These are phyloP conservation scores for Pulicaria dysenterica DNA, from an alignment of 129 eudicot genomes.

Conservation along the genomic window DNA sequence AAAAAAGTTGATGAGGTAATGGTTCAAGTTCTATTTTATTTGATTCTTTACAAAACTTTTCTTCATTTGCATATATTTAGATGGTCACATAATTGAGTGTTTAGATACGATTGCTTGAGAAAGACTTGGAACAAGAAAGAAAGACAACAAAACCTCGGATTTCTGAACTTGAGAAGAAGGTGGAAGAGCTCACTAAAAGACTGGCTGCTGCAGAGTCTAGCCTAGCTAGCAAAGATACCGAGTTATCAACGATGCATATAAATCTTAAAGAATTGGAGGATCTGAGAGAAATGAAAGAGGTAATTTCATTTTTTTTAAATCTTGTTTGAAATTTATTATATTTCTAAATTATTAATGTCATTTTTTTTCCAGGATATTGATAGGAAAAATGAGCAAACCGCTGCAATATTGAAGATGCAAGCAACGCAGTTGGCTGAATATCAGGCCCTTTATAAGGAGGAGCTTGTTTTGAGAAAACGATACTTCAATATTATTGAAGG, in stretches of 20 bases:
- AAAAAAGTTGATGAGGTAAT: constrained; percentile 72
- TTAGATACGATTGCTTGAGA: constrained; percentile 60
- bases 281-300: constrained; percentile 98
- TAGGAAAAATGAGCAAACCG: constrained; percentile 97
- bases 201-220: constrained; percentile 60
- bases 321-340: constrained; percentile 1
- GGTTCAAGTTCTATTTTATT: not conserved
- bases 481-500: constrained; percentile 97
- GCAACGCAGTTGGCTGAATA: constrained; percentile 86
- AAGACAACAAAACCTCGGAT: constrained; percentile 55
- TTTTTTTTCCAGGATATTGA: constrained; percentile 74
- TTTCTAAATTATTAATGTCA: constrained; percentile 10
- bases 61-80: not conserved
- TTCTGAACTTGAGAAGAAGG: constrained; percentile 70
- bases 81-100: constrained; percentile 24
- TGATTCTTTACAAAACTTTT: not conserved
- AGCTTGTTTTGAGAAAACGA: constrained; percentile 72
- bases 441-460: constrained; percentile 88
- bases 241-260: constrained; percentile 62
- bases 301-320: constrained; percentile 21
- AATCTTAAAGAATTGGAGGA: constrained; percentile 85
- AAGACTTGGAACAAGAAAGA: constrained; percentile 64
- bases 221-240: constrained; percentile 57
- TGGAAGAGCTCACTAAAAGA: constrained; percentile 53
- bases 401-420: constrained; percentile 93